Evolutionary conservation across 2,329 filamentous ascomycete genomes (phyloP), one percentile per base, ranked within the genome.

Genomic region (Penicillium brevicompactum): DNA sequence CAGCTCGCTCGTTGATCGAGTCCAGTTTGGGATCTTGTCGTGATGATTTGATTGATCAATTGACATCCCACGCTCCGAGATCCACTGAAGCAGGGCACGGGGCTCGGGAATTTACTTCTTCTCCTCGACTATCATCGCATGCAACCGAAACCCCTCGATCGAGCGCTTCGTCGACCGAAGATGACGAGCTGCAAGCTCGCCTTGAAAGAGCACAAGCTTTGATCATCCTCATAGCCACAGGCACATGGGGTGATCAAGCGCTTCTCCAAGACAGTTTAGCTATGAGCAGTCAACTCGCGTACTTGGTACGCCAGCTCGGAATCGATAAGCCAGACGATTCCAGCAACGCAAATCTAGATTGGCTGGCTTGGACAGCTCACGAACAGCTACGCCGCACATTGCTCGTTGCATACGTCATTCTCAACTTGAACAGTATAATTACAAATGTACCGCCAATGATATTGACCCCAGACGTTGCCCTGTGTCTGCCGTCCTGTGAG

Each of bases 321-420:
- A 74, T 87, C 3, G 82, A 84, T 55, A 82, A 87, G 34, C 81
- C 83, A 0, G 80, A 87, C 46, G 78, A 78, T 5, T 74, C 81
- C 40, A 73, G 21, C 22, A 30, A 43, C 14, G 4, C 24, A 10
- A 11, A 87, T 0, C 78, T 87, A 34, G 46, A 52, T 11, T 57
- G 55, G 50, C 27, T 14, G 24, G 38, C 30, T 10, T 63, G 56
- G 61, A 32, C 51, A n/a, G 14, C 32, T 21, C 31, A 52, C 31
- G 48, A 61, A 37, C 49, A 61, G 32, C 53, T 51, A 14, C 22
- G 59, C 27, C 51, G 59, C 41, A 61, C 61, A 16, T 40, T 58
- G 22, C 48, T 58, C 16, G 49, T 55, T 2, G 57, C 59, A 2
- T 63, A 61, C 34, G 49, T 57, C 16, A 44, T 60, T 9, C 53